Evolutionary conservation across 352 stramenopile species (phyloP).

Genomic region (Phytophthora cryptogea): DNA sequence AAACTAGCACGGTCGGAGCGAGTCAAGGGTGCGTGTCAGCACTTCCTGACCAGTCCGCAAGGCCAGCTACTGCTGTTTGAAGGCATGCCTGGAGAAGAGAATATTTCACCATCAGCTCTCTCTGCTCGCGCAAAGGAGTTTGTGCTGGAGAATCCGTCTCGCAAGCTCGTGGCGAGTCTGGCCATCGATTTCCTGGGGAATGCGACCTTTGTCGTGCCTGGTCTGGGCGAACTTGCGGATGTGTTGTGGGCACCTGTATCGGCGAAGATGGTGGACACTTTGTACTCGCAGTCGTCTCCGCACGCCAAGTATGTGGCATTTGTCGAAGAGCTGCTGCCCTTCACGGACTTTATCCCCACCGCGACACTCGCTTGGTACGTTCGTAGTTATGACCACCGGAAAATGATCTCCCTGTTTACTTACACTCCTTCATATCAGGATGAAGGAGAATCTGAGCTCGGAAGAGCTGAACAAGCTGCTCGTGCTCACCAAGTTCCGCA

Average conservation of each 20-base stretch:
- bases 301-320: conserved; percentile 89
- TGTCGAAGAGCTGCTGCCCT: conserved; percentile 89
- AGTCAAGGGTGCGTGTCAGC: conserved; percentile 43
- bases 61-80: conserved; percentile 71
- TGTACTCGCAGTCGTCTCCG: conserved; percentile 90
- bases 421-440: conserved; percentile 22
- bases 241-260: conserved; percentile 92
- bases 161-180: conserved; percentile 74
- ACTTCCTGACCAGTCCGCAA: conserved; percentile 55
- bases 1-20: conserved; percentile 55
- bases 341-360: conserved; percentile 96
- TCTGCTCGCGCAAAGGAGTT: conserved; percentile 40
- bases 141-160: conserved; percentile 59
- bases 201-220: conserved; percentile 86
- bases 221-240: conserved; percentile 90
- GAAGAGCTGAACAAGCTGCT: conserved; percentile 42
- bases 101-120: conserved; percentile 35
- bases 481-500: conserved; percentile 27
- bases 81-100: conserved; percentile 41
- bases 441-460: conserved; percentile 63
- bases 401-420: neutral
- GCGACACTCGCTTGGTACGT: conserved; percentile 91
- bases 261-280: conserved; percentile 85
- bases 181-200: conserved; percentile 91
- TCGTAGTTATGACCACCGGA: neutral